Conservation (phyloP, 352 stramenopile genomes). For the Phytopythium aichiense region DNA sequence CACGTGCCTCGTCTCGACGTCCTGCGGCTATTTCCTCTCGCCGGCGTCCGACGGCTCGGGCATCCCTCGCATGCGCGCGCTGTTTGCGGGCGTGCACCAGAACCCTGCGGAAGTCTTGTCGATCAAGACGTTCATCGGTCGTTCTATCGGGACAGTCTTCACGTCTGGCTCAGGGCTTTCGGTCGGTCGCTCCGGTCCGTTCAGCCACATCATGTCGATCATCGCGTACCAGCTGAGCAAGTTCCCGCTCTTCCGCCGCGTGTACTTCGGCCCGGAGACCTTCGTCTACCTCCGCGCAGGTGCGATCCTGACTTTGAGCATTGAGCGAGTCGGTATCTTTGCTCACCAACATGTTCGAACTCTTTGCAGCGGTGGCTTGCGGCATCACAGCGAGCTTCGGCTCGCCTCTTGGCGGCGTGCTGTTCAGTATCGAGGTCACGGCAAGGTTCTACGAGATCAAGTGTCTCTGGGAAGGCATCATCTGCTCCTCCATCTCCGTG, state of each 20-base stretch:
- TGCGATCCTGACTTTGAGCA: slow-evolving; percentile 8
- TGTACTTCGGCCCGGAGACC: slow-evolving; percentile 66
- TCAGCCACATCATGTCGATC: slow-evolving; percentile 73
- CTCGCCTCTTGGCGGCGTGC: slow-evolving; percentile 65
- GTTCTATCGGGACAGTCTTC: slow-evolving; percentile 61
- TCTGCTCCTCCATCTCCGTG: slow-evolving; percentile 75
- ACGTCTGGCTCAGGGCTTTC: slow-evolving; percentile 64
- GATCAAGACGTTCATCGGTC: slow-evolving; percentile 58
- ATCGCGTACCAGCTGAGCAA: slow-evolving; percentile 68
- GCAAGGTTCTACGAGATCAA: slow-evolving; percentile 85
- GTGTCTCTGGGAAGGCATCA: slow-evolving; percentile 79
- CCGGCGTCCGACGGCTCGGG: slow-evolving; percentile 69
- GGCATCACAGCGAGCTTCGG: slow-evolving; percentile 81
- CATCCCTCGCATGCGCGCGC: slow-evolving; percentile 67
- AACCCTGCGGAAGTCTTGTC: slow-evolving; percentile 65
- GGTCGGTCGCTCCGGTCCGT: slow-evolving; percentile 61
- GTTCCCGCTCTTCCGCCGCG: slow-evolving; percentile 58
- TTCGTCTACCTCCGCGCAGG: slow-evolving; percentile 65
- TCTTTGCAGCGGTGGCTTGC: slow-evolving; percentile 49
- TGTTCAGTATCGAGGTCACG: slow-evolving; percentile 86
- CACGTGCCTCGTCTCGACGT: slow-evolving; percentile 48
- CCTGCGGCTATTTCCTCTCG: slow-evolving; percentile 56
- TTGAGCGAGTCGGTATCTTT: neutral
- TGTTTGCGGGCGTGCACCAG: slow-evolving; percentile 73
- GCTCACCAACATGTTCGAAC: neutral